Base-by-base conservation (phyloP, 257 asterid genomes). In the Plantago ovata region DNA sequence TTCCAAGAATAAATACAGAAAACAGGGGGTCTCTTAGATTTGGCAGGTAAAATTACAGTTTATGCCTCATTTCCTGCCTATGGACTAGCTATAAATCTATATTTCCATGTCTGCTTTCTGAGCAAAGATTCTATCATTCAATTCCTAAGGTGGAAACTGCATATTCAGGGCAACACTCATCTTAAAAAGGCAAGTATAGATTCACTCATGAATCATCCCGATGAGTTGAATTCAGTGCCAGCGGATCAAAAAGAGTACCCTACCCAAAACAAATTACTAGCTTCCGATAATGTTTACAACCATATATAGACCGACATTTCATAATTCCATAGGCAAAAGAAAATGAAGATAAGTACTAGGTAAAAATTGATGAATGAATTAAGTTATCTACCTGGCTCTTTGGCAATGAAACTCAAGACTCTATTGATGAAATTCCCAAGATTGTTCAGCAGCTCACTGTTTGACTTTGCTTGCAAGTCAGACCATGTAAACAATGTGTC, bases 401-500 rank as follows among this genome's bases (percentile, higher is more conserved):
- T 93, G 43, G 83, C 94, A 13, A 93, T 86, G 82, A 93, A 93
- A 72, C 95, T 93, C 86, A 92, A 72, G 47, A 92, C 98, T 38
- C 98, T 80, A 71, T 92, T 92, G 58, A 92, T 62, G 63, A 85
- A 92, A 78, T 92, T 92, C 41, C 98, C 98, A 14, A 92, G 86
- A 76, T 92, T 92, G 77, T 68, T 78, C 48, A 88, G 82, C 77
- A 92, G 79, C 74, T 92, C 98, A 54, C 80, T 64, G 50, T 88
- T 92, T 63, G 82, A 62, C 82, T 92, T 92, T 15, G 95, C 95
- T 84, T 86, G 98, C 79, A 92, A 75, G 74, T 92, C 97, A 9
- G 66, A 68, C 98, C 98, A 93, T 16, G 96, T 84, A 76, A 93
- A 93, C 67, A 86, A 69, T n/a, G 97, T 79, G 67, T 93, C 98